Conservation (phyloP, 2,329 filamentous ascomycete species). For the Fusarium oligoseptatum region DNA sequence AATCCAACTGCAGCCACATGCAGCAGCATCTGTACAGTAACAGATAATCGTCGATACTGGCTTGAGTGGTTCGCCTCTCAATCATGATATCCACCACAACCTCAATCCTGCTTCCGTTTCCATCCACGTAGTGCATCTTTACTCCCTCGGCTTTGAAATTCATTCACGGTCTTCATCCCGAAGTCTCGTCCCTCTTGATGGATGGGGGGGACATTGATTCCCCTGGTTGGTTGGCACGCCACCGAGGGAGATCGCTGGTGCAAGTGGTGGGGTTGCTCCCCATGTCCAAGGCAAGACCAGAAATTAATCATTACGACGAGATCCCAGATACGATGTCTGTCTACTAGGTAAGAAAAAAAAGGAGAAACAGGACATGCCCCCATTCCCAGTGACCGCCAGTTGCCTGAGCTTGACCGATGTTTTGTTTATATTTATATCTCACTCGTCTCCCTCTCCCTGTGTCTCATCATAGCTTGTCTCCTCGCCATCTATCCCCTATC, state of each 20-base stretch:
- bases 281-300: conserved; percentile 32
- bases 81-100: not conserved
- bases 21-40: conserved; percentile 1
- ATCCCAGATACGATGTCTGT: conserved; percentile 20
- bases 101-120: not conserved
- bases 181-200: not conserved
- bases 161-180: not conserved
- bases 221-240: conserved; percentile 44
- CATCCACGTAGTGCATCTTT: not conserved
- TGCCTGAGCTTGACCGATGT: not conserved
- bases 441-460: conserved; percentile 17
- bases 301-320: conserved; percentile 47
- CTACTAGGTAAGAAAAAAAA: not conserved
- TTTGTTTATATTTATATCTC: conserved; percentile 12
- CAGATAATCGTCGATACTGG: not conserved
- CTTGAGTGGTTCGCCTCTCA: not conserved
- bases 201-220: conserved; percentile 15
- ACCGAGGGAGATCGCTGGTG: conserved; percentile 40
- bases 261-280: conserved; percentile 41
- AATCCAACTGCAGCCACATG: not conserved
- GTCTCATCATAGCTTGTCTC: conserved; percentile 14
- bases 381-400: not conserved
- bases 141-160: not conserved
- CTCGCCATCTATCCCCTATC: not conserved
- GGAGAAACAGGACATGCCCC: conserved; percentile 1